These are phyloP conservation scores for Deakozyma indianensis DNA, from an alignment of 805 yeast genomes.

Conservation along the genomic window DNA sequence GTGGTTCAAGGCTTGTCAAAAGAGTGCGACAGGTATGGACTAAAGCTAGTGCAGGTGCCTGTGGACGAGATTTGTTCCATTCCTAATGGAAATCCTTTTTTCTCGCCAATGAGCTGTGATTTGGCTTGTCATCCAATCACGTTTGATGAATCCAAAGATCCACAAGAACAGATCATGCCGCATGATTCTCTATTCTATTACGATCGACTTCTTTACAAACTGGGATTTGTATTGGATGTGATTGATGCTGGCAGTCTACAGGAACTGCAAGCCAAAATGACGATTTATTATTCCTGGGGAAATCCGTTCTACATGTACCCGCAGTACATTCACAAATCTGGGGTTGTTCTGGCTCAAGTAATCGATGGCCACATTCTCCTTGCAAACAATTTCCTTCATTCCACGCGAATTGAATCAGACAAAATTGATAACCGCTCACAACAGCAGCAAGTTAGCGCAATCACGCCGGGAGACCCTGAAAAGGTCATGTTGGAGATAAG, in stretches of 20 bases:
- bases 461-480: conserved; percentile 7
- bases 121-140: conserved; percentile 61
- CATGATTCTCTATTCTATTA: conserved; percentile 46
- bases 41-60: conserved; percentile 74
- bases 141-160: conserved; percentile 35
- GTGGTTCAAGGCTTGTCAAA: conserved; percentile 64
- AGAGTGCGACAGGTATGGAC: conserved; percentile 72
- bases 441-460: background rate
- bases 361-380: conserved; percentile 65
- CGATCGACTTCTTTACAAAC: conserved; percentile 47
- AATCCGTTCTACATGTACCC: conserved; percentile 65
- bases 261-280: conserved; percentile 32
- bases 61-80: conserved; percentile 73
- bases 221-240: conserved; percentile 64
- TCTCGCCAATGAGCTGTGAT: conserved; percentile 60
- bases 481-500: conserved; percentile 4
- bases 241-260: conserved; percentile 45
- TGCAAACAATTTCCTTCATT: conserved; percentile 67
- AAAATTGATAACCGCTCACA: background rate
- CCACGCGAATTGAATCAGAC: conserved; percentile 46
- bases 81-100: conserved; percentile 72
- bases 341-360: conserved; percentile 79
- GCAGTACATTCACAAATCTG: conserved; percentile 82
- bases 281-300: conserved; percentile 80
- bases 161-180: conserved; percentile 17